Percentiles rank a stretch among this genome's conserved stretches.
These are phyloP conservation scores for Tylopilus vinaceipallidus DNA, from an alignment of 768 basidiomycete species.

Conservation along the genomic window DNA sequence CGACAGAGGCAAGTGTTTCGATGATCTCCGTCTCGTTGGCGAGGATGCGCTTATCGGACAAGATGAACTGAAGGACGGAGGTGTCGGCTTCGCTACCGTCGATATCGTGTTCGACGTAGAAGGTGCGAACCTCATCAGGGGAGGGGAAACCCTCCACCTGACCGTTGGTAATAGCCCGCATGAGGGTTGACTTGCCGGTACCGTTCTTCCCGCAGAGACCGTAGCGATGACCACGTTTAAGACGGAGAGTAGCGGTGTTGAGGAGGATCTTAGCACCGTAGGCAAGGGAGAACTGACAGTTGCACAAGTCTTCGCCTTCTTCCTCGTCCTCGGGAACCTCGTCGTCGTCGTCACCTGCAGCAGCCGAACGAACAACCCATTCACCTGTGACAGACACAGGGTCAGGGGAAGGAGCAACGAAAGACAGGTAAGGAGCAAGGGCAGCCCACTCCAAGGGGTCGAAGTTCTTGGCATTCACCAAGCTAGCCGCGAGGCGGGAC, in stretches of 20 bases:
- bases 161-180: conserved; percentile 91
- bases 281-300: conserved; percentile 98
- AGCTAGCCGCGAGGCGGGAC: conserved; percentile 76
- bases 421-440: conserved; percentile 73
- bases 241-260: conserved; percentile 93
- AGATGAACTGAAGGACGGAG: conserved; percentile 85
- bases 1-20: conserved; percentile 84
- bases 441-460: conserved; percentile 85
- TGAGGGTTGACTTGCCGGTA: conserved; percentile 94
- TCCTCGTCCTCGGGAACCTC: conserved; percentile 85
- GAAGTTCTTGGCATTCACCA: conserved; percentile 90
- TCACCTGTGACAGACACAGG: conserved; percentile 68
- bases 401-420: conserved; percentile 63
- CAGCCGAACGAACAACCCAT: conserved; percentile 88
- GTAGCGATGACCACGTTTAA: conserved; percentile 98
- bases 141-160: conserved; percentile 99
- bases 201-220: conserved; percentile 99
- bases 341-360: conserved; percentile 66
- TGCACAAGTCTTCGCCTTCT: conserved; percentile 97
- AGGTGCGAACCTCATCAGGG: conserved; percentile 94
- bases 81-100: conserved; percentile 93
- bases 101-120: conserved; percentile 99
- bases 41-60: conserved; percentile 79
- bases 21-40: conserved; percentile 68
- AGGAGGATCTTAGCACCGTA: conserved; percentile 99